A percentile compares a stretch with the other conserved stretches of the same genome.
Evolutionary conservation across 768 basidiomycete genomes (phyloP).

Genomic region (Hypholoma fasciculare): DNA sequence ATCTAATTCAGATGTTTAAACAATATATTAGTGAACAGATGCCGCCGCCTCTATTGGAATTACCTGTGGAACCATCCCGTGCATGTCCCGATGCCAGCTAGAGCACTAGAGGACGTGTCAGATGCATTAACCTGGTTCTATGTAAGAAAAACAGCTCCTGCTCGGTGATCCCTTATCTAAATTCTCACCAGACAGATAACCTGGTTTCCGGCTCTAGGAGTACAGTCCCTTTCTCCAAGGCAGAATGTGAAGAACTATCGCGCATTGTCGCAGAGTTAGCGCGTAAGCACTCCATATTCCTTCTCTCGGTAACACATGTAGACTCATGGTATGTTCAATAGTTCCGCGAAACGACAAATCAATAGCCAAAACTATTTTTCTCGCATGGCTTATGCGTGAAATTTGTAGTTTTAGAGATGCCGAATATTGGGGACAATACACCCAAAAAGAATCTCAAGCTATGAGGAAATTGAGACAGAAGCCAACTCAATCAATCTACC

Average conservation of each 20-base stretch:
- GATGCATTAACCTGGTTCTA: slow-evolving; percentile 55
- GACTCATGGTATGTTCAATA: slow-evolving; percentile 10
- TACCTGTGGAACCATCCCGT: slow-evolving; percentile 49
- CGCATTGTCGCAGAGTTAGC: slow-evolving; percentile 37
- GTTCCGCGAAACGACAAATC: slow-evolving; percentile 33
- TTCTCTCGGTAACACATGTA: background rate
- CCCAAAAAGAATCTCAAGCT: slow-evolving; percentile 29
- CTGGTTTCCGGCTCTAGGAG: slow-evolving; percentile 43
- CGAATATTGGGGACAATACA: slow-evolving; percentile 43
- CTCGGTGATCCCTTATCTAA: background rate
- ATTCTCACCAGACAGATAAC: slow-evolving; percentile 41
- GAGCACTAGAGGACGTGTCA: slow-evolving; percentile 43
- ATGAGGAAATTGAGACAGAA: slow-evolving; percentile 19
- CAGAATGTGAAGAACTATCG: slow-evolving; percentile 51
- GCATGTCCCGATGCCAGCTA: slow-evolving; percentile 40
- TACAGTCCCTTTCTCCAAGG: slow-evolving; percentile 52
- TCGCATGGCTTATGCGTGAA: slow-evolving; percentile 53
- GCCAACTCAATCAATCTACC: slow-evolving; percentile 10
- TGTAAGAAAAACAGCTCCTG: slow-evolving; percentile 21
- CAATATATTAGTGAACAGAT: slow-evolving; percentile 37
- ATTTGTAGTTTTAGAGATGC: slow-evolving; percentile 50
- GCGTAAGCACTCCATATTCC: slow-evolving; percentile 18
- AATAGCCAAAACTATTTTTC: slow-evolving; percentile 42
- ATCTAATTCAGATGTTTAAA: background rate
- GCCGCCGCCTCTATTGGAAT: slow-evolving; percentile 52